Conservation (phyloP, 164 flowering plant genomes). For the Echeveria elegans region DNA sequence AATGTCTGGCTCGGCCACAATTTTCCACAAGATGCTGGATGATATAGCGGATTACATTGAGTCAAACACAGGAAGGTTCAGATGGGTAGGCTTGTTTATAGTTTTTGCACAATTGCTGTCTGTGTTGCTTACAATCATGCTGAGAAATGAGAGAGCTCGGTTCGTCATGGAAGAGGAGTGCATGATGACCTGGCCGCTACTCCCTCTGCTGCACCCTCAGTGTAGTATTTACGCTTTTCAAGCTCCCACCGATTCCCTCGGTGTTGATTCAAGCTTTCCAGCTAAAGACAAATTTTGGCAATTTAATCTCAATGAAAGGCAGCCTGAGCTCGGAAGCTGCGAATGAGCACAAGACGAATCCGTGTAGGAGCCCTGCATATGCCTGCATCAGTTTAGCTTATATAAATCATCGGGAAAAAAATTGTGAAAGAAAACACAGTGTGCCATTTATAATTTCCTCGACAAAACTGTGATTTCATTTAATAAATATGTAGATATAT, state of each 20-base stretch:
- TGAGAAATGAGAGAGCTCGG: constrained; percentile 43
- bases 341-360: no score
- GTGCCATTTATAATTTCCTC: not conserved
- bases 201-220: constrained; percentile 31
- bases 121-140: constrained; percentile 40
- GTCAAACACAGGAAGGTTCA: constrained; percentile 19
- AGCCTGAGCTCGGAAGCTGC: not conserved
- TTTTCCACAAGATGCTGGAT: constrained; percentile 28
- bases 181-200: constrained; percentile 30
- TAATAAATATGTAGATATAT: no score
- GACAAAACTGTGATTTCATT: not conserved
- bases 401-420: not conserved
- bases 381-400: not conserved
- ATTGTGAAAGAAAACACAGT: not conserved
- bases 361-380: no score
- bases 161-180: constrained; percentile 63
- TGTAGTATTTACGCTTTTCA: no score
- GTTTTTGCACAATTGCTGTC: constrained; percentile 37
- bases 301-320: constrained; percentile 14
- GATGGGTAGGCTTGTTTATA: constrained; percentile 24
- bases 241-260: constrained; percentile 28
- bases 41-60: constrained; percentile 29
- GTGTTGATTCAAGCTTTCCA: constrained; percentile 26
- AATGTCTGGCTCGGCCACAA: constrained; percentile 26
- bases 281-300: constrained; percentile 32